These are phyloP conservation scores for Mycena amicta DNA, from an alignment of 768 basidiomycete genomes.

Conservation along the genomic window DNA sequence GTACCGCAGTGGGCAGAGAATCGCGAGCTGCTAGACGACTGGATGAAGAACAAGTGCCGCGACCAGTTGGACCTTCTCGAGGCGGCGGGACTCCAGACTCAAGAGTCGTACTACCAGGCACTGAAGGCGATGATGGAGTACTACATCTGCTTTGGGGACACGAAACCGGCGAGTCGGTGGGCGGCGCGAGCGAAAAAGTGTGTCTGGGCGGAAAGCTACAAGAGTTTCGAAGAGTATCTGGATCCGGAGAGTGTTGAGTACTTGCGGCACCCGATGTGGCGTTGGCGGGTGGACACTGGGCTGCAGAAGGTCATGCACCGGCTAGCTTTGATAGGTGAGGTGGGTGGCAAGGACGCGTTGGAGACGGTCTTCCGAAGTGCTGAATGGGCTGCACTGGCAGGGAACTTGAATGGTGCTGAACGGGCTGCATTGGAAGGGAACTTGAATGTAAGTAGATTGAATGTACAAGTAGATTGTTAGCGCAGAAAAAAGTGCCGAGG, in stretches of 20 bases:
- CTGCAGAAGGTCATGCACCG: background rate
- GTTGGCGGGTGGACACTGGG: background rate
- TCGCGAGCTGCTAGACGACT: background rate
- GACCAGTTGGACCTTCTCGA: slow-evolving; percentile 6
- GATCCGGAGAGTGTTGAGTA: slow-evolving; percentile 13
- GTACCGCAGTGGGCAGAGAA: background rate
- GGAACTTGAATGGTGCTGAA: too few relatives aligned
- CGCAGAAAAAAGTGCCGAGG: too few relatives aligned
- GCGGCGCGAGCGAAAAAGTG: slow-evolving; percentile 8
- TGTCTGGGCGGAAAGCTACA: slow-evolving; percentile 3
- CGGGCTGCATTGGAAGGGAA: too few relatives aligned
- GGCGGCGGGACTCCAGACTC: slow-evolving; percentile 10
- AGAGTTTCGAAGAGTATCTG: background rate
- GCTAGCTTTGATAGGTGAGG: background rate
- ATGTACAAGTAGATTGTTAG: too few relatives aligned
- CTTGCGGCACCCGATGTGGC: slow-evolving; percentile 12
- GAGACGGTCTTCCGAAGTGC: too few relatives aligned
- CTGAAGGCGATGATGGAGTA: slow-evolving; percentile 7
- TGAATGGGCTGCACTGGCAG: too few relatives aligned
- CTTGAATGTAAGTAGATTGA: too few relatives aligned
- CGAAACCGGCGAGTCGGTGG: slow-evolving; percentile 9
- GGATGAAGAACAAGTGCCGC: slow-evolving; percentile 7
- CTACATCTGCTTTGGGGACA: slow-evolving; percentile 10
- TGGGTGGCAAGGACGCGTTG: background rate
- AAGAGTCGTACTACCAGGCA: background rate